phyloP scores from a whole-genome alignment of 23 red algal genomes.

The Chondrus crispus region DNA sequence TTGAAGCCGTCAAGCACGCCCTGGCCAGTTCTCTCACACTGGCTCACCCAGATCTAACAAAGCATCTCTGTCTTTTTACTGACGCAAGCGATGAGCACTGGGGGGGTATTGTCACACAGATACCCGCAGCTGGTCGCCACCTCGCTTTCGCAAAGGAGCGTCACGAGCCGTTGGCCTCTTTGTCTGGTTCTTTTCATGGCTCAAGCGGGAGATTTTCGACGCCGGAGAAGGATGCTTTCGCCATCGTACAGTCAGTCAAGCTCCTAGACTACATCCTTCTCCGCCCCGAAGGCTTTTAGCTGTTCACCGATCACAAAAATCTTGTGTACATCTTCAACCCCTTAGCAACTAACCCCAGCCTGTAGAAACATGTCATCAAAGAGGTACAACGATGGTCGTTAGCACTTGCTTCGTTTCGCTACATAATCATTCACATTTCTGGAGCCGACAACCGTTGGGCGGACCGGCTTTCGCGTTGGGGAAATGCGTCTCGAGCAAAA shows the following conservation, averaged over 20 bases:
- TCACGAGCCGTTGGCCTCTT: neutral
- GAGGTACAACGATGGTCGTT: neutral
- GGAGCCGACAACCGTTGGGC: neutral
- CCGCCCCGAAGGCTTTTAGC: neutral
- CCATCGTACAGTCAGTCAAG: neutral
- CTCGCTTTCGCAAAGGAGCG: neutral
- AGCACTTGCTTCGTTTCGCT: neutral
- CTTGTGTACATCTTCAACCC: constrained; percentile 3
- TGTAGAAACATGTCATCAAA: neutral
- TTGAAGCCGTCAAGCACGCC: neutral
- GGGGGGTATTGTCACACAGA: constrained; percentile 5
- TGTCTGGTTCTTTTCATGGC: constrained; percentile 2
- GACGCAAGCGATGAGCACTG: constrained; percentile 16
- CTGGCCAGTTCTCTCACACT: neutral
- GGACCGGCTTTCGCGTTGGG: neutral
- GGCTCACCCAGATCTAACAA: neutral
- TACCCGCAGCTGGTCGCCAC: neutral
- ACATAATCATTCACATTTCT: neutral
- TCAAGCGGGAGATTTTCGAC: neutral
- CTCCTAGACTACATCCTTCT: neutral
- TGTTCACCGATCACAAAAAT: neutral
- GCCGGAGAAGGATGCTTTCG: neutral
- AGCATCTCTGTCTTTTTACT: neutral
- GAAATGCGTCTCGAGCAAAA: too few species aligned
- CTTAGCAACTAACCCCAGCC: neutral